Base-by-base conservation (phyloP, 2,329 filamentous ascomycete genomes). In the Colletotrichum coccodes region DNA sequence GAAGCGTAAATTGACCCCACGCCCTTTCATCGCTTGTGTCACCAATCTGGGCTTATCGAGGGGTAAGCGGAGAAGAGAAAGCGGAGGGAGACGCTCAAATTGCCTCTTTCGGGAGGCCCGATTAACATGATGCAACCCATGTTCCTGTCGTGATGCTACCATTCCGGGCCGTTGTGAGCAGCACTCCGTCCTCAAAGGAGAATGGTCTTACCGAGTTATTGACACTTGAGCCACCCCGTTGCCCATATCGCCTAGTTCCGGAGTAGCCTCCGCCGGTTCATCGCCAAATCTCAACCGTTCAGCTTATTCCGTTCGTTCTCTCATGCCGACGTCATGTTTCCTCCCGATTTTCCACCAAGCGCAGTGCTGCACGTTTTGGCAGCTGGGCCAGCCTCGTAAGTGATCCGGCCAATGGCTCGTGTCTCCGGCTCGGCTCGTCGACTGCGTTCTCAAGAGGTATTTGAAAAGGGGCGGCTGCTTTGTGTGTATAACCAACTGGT, bases 141-240 rank as follows among this genome's bases (percentile, higher is more conserved):
- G 46, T 32, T 21, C 23, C 4, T 52, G 30, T n/a, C 28, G 16
- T 28, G 30, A 28, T 6, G 6, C 23, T 40, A 53, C 46, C 59
- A 34, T 18, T 44, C 34, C 23, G 8, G 38, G 58, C 3, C 26
- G 11, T 58, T 18, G 36, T 11, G 9, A 63, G 28, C 6, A 11
- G 14, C 36, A 28, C 64, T 63, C 58, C 52, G 42, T 38, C 42
- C 60, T 68, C 60, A 53, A 59, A 53, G 59, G 30, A 52, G 60
- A 36, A 34, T 46, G 18, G 38, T 12, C 11, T 26, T n/a, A 28
- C 52, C 36, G 30, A 8, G 1, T 18, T 28, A 2, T 40, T 16
- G 7, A 16, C 40, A 8, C 26, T 34, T 1, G 8, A 3, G 2
- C 6, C 16, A 8, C 18, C n/a, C 12, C 12, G 16, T 14, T 34